Percentiles rank a stretch among this genome's conserved stretches.
Evolutionary conservation across 805 yeast genomes (phyloP).

Genomic region (Wickerhamomyces chaumierensis): DNA sequence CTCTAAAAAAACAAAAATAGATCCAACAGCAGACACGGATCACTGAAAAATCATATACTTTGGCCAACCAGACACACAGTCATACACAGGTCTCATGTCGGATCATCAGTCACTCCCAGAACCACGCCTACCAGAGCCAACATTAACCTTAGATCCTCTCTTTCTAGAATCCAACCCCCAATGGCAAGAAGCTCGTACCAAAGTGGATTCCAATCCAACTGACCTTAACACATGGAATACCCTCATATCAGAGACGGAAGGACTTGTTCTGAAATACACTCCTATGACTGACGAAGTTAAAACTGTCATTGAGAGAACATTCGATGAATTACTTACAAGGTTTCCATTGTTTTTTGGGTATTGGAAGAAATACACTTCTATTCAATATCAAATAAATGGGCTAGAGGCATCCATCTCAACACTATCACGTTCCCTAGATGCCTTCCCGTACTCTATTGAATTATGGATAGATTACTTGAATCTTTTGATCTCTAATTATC

Average conservation of each 20-base stretch:
- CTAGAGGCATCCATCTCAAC: conserved; percentile 35
- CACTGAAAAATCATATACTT: no score
- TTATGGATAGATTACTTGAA: conserved; percentile 59
- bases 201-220: conserved; percentile 17
- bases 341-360: conserved; percentile 50
- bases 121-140: neutral
- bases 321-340: conserved; percentile 31
- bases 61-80: no score
- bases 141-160: neutral
- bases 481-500: conserved; percentile 34
- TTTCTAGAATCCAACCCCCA: conserved; percentile 15
- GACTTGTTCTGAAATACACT: conserved; percentile 22
- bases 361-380: conserved; percentile 52
- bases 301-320: conserved; percentile 21
- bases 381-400: conserved; percentile 48
- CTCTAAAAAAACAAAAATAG: no score
- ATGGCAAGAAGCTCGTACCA: conserved; percentile 14
- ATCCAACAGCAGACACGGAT: no score
- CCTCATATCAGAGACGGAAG: conserved; percentile 24
- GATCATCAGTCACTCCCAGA: neutral
- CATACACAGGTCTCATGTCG: no score
- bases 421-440: conserved; percentile 31
- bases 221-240: conserved; percentile 30
- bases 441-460: conserved; percentile 48
- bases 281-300: conserved; percentile 22